Conservation (phyloP, 1,284 basidiomycete genomes). For the Phaffia rhodozyma region DNA sequence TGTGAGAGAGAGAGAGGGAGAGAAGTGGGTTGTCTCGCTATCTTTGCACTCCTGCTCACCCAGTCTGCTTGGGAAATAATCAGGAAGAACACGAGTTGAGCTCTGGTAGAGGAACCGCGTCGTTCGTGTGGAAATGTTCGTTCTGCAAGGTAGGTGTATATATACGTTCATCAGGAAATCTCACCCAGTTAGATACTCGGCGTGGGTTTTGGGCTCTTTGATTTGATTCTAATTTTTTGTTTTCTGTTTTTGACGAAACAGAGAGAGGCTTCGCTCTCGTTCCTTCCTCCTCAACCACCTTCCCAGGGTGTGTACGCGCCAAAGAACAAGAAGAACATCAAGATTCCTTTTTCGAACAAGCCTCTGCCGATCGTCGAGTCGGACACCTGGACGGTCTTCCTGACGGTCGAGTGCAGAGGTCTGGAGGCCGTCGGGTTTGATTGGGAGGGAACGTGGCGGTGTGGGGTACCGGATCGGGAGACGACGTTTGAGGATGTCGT, state of each 20-base stretch:
- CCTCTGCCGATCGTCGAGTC: conserved; percentile 12
- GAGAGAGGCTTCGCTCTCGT: conserved; percentile 16
- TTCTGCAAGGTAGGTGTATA: conserved; percentile 17
- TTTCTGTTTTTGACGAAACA: neutral
- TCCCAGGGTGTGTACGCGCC: conserved; percentile 1
- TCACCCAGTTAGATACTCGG: too few species aligned
- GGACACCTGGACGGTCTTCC: conserved; percentile 14
- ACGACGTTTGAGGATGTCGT: conserved; percentile 7
- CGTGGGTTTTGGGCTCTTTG: too few species aligned
- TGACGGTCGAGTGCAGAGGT: conserved; percentile 15
- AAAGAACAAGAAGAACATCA: conserved; percentile 12
- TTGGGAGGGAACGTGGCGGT: conserved; percentile 15
- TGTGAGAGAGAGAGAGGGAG: neutral
- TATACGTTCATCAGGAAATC: neutral
- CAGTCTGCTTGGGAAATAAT: neutral
- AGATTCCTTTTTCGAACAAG: conserved; percentile 2
- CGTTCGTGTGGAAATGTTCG: conserved; percentile 17
- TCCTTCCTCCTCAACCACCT: conserved; percentile 11
- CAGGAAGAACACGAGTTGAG: conserved; percentile 17
- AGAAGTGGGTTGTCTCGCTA: too few species aligned
- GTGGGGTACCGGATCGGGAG: conserved; percentile 9
- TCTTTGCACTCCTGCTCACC: neutral
- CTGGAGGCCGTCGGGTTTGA: conserved; percentile 17
- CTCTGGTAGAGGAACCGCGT: conserved; percentile 5
- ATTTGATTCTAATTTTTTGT: neutral